Evolutionary conservation across 208 protist genomes (phyloP), one percentile per base, ranked within the genome.

Genomic region (Acanthamoeba royreba): DNA sequence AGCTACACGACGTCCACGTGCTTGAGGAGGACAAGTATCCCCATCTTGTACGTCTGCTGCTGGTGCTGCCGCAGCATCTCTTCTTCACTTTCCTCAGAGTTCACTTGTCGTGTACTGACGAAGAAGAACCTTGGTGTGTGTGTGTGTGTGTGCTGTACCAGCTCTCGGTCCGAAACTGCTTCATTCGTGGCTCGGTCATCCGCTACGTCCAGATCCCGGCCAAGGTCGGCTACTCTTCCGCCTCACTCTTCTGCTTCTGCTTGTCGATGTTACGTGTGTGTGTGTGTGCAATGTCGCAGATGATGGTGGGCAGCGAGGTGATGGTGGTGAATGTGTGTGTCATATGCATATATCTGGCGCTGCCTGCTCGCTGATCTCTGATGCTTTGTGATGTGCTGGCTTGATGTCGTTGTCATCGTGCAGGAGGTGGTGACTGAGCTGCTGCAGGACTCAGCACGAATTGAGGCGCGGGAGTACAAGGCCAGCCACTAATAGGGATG

Each of bases 101-200:
- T 4, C 85, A 49, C 3, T 52, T 9, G n/a, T 46, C 15, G 33
- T 61, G 4, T 25, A 0, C 28, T 52, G 31, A 49, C 77, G 43
- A 31, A 53, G 0, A 31, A 87, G 17, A 38, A 17, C 45, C n/a
- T n/a, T n/a, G 13, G 7, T n/a, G n/a, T n/a, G n/a, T n/a, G 22
- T 43, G 2, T 38, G 4, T 49, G 38, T 52, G 28, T n/a, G n/a
- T n/a, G n/a, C n/a, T n/a, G n/a, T n/a, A n/a, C n/a, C 91, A 98
- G 97, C 47, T 97, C 9, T 97, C 97, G 2, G 97, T 98, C 19
- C 96, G 97, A 52, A 98, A 98, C 93, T 98, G 97, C 94, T 98
- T 99, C 95, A 97, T 99, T 81, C 95, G 98, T 72, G 98, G 98
- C 17, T 98, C 97, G 0, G 97, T 98, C 2, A 96, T 99, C 25